Evolutionary conservation across 108 stramenopile species (phyloP).

Genomic region (Cyclotella kingstonii): DNA sequence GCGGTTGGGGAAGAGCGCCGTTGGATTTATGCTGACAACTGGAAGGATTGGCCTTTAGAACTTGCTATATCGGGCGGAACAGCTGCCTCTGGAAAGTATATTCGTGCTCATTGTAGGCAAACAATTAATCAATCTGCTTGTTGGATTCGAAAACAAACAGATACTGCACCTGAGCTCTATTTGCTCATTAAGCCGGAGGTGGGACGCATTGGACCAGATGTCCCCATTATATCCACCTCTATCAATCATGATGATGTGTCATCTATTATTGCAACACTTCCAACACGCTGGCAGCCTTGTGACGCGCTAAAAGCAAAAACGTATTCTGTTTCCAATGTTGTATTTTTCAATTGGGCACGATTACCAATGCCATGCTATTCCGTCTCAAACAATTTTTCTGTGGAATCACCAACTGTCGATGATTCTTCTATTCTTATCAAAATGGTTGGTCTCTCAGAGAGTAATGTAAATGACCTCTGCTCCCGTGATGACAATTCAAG

Average conservation of each 20-base stretch:
- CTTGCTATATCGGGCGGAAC: slow-evolving; percentile 23
- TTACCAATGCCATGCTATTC: slow-evolving; percentile 23
- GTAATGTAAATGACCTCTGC: slow-evolving; percentile 31
- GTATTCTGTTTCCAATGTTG: slow-evolving; percentile 16
- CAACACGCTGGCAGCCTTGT: slow-evolving; percentile 60
- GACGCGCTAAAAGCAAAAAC: slow-evolving; percentile 48
- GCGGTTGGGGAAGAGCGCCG: slow-evolving; percentile 41
- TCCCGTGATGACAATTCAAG: slow-evolving; percentile 23
- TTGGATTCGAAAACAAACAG: slow-evolving; percentile 44
- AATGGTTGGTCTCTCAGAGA: slow-evolving; percentile 35
- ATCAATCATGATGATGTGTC: slow-evolving; percentile 34
- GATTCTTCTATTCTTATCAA: slow-evolving; percentile 30
- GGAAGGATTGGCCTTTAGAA: slow-evolving; percentile 63
- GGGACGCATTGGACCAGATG: slow-evolving; percentile 50
- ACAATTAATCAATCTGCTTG: slow-evolving; percentile 59
- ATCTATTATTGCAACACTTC: slow-evolving; percentile 43
- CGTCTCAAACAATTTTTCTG: slow-evolving; percentile 14
- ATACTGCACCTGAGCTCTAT: slow-evolving; percentile 42
- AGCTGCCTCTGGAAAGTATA: slow-evolving; percentile 38
- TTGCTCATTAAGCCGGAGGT: slow-evolving; percentile 59
- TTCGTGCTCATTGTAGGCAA: slow-evolving; percentile 42
- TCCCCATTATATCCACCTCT: slow-evolving; percentile 54
- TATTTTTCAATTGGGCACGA: slow-evolving; percentile 13
- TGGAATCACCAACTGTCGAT: slow-evolving; percentile 27
- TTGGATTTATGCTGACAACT: slow-evolving; percentile 59